phyloP scores from a whole-genome alignment of 768 basidiomycete species.

The Jaapia argillacea region DNA sequence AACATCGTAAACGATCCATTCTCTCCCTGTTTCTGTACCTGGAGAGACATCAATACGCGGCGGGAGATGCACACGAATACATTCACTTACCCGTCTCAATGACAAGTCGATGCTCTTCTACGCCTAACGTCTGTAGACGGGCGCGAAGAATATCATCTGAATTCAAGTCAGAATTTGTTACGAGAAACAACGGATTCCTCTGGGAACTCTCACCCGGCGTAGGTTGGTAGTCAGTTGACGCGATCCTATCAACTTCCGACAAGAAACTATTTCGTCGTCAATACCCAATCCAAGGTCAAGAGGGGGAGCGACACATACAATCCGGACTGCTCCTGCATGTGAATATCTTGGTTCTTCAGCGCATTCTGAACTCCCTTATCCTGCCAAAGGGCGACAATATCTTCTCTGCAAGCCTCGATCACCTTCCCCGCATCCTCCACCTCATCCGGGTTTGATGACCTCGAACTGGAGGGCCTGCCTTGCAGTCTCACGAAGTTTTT shows the following conservation, averaged over 20 bases:
- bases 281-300: neutral
- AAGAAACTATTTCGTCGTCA: slow-evolving; percentile 36
- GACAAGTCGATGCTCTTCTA: slow-evolving; percentile 50
- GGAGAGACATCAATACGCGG: neutral
- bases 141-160: slow-evolving; percentile 56
- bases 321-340: slow-evolving; percentile 46
- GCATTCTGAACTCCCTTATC: slow-evolving; percentile 31
- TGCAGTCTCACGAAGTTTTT: slow-evolving; percentile 31
- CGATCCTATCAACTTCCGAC: slow-evolving; percentile 41
- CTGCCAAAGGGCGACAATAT: slow-evolving; percentile 47
- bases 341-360: slow-evolving; percentile 32
- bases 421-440: slow-evolving; percentile 32
- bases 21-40: slow-evolving; percentile 21
- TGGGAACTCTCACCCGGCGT: slow-evolving; percentile 29
- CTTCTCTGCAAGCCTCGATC: slow-evolving; percentile 40
- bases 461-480: slow-evolving; percentile 4
- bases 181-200: neutral
- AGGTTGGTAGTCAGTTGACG: slow-evolving; percentile 40
- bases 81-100: slow-evolving; percentile 31
- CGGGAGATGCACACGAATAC: slow-evolving; percentile 1
- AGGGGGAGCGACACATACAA: slow-evolving; percentile 35
- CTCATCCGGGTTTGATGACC: slow-evolving; percentile 19
- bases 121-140: slow-evolving; percentile 51
- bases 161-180: neutral
- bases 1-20: slow-evolving; percentile 62